Evolutionary conservation across 768 basidiomycete species (phyloP).

Genomic region (Filobasidium wieringae): DNA sequence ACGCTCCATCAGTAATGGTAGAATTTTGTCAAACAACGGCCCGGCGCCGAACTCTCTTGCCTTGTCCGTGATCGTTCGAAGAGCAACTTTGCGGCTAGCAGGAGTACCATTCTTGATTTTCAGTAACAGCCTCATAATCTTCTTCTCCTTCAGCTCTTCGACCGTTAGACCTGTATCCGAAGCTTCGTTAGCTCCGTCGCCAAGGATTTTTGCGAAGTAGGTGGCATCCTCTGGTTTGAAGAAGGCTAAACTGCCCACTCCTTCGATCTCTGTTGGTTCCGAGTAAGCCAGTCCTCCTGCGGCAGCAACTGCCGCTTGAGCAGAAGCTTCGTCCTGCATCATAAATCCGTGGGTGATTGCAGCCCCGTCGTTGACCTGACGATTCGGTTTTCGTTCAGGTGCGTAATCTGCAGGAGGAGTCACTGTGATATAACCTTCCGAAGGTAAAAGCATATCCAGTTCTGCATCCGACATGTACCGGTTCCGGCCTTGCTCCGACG

Average conservation of each 20-base stretch:
- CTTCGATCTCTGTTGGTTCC: conserved; percentile 95
- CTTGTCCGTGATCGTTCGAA: conserved; percentile 97
- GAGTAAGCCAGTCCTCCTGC: conserved; percentile 67
- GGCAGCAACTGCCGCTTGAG: conserved; percentile 73
- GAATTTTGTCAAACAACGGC: conserved; percentile 95
- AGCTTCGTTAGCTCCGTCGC: conserved; percentile 49
- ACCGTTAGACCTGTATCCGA: conserved; percentile 85
- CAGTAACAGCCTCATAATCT: conserved; percentile 92
- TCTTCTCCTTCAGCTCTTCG: conserved; percentile 98
- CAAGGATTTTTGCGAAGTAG: conserved; percentile 83
- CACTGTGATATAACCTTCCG: conserved; percentile 72
- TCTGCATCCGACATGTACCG: conserved; percentile 94
- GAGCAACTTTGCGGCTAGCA: conserved; percentile 91
- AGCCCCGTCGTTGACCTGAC: conserved; percentile 44
- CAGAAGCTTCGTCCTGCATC: conserved; percentile 78
- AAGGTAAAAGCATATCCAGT: conserved; percentile 76
- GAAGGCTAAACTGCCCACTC: conserved; percentile 91
- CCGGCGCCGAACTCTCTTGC: conserved; percentile 97
- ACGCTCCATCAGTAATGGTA: conserved; percentile 78
- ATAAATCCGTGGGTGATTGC: conserved; percentile 71
- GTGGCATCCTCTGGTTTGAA: conserved; percentile 97
- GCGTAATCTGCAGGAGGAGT: conserved; percentile 89
- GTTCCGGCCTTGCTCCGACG: conserved; percentile 77
- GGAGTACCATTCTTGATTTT: conserved; percentile 99
- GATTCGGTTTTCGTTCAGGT: conserved; percentile 51